Evolutionary conservation across 179 eudicot species (phyloP).

Genomic region (Silene noctiflora): DNA sequence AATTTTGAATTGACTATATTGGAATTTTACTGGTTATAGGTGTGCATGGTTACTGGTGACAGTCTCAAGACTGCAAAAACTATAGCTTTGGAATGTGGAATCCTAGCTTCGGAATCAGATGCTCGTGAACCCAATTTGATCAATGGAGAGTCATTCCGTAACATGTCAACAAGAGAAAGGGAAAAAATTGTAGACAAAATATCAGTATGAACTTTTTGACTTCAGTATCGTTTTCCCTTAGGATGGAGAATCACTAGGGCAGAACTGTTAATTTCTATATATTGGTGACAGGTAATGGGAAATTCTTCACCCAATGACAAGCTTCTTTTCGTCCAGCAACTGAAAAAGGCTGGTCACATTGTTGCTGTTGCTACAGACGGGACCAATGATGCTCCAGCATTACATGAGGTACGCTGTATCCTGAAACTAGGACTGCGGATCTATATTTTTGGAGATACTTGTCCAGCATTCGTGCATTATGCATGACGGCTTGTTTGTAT

Average conservation of each 20-base stretch:
- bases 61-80: constrained; percentile 88
- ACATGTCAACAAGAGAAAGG: constrained; percentile 48
- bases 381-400: constrained; percentile 96
- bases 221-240: background rate
- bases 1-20: background rate
- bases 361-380: constrained; percentile 99
- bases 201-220: constrained; percentile 49
- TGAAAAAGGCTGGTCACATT: constrained; percentile 77
- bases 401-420: constrained; percentile 58
- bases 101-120: constrained; percentile 70
- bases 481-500: constrained; percentile 1
- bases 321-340: constrained; percentile 82
- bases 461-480: background rate
- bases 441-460: background rate
- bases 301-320: constrained; percentile 93
- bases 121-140: constrained; percentile 72
- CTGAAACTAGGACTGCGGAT: constrained; percentile 6
- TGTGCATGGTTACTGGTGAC: constrained; percentile 97
- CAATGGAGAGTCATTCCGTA: constrained; percentile 79
- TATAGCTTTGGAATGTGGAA: constrained; percentile 93
- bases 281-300: constrained; percentile 74
- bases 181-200: constrained; percentile 63
- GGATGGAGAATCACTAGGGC: background rate
- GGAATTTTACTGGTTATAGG: constrained; percentile 39
- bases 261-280: background rate